Evolutionary conservation across 192 early-diverging fungal species (phyloP), one percentile per base, ranked within the genome.

Genomic region (Gryganskiella cystojenkinii): DNA sequence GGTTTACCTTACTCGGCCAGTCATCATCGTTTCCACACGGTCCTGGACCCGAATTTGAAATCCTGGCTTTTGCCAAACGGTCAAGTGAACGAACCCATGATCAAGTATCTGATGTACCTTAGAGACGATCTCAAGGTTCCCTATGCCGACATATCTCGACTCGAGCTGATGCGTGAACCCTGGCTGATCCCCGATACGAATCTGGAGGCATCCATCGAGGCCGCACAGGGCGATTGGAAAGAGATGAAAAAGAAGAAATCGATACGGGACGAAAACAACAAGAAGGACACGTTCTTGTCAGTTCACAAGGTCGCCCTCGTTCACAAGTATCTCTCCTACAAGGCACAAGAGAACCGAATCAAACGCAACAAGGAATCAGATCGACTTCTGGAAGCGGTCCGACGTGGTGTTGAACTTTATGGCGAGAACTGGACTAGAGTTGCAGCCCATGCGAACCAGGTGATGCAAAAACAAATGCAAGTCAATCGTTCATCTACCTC

Each of bases 351-450:
- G 24, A 28, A 37, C 5, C 27, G 10, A 10, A 56, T 33, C 31
- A 27, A 34, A 8, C 15, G 67, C 7, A 31, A 33, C 0, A 22
- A 61, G 37, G 67, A 63, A 13, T 24, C 52, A n/a, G 19, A 33
- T 1, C 27, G 57, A 15, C 1, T 64, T 0, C 27, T 53, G 42
- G 43, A 33, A 10, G 65, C 66, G 0, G 51, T 78, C 11, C 59
- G 47, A 2, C 65, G 73, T 7, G 30, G 54, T 15, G 73, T 69
- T 2, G 73, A 78, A 46, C 19, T 78, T 19, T 78, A 78, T 64
- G 73, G 66, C 22, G 73, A 78, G 53, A 78, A 78, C 61, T 78
- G 73, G 73, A 63, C 49, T 15, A 68, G 42, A 19, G 66, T 78
- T 14, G 66, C 73, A 11, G 47, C 45, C 11, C 15, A 57, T 46